These are phyloP conservation scores for Dictyostelium purpureum DNA, from an alignment of 78 protist species.

Conservation along the genomic window DNA sequence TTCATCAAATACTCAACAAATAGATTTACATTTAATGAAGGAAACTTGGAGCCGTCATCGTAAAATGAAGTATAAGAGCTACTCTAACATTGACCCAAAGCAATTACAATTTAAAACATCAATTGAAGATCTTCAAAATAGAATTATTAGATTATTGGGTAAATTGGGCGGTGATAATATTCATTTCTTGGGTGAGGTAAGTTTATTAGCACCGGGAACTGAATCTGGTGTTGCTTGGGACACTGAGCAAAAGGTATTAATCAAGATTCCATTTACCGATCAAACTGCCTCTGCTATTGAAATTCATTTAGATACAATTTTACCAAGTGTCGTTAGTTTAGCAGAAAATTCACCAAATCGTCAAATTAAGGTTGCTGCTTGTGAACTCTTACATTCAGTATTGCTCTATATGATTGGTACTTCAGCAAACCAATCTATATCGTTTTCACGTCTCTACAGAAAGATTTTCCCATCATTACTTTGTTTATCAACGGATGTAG, in stretches of 20 bases:
- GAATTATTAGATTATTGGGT: conserved; percentile 80
- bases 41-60: neutral
- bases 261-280: conserved; percentile 78
- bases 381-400: conserved; percentile 90
- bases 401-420: conserved; percentile 83
- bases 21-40: neutral
- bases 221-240: conserved; percentile 85
- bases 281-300: neutral
- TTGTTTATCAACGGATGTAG: conserved; percentile 83
- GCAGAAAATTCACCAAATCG: conserved; percentile 80
- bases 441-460: conserved; percentile 15
- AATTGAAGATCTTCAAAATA: conserved; percentile 66
- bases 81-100: neutral
- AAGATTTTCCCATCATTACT: conserved; percentile 82
- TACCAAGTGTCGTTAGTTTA: conserved; percentile 79
- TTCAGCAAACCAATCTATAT: conserved; percentile 7
- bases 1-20: neutral
- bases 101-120: conserved; percentile 6
- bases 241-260: neutral
- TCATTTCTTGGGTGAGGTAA: conserved; percentile 32
- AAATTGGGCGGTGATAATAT: conserved; percentile 65
- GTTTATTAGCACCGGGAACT: neutral
- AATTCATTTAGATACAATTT: conserved; percentile 39
- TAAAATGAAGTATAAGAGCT: neutral
- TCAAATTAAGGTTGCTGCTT: conserved; percentile 87